Percentiles rank a stretch among this genome's conserved stretches.
Conservation (phyloP, 2,329 filamentous ascomycete species). For the Biscogniauxia sp. region DNA sequence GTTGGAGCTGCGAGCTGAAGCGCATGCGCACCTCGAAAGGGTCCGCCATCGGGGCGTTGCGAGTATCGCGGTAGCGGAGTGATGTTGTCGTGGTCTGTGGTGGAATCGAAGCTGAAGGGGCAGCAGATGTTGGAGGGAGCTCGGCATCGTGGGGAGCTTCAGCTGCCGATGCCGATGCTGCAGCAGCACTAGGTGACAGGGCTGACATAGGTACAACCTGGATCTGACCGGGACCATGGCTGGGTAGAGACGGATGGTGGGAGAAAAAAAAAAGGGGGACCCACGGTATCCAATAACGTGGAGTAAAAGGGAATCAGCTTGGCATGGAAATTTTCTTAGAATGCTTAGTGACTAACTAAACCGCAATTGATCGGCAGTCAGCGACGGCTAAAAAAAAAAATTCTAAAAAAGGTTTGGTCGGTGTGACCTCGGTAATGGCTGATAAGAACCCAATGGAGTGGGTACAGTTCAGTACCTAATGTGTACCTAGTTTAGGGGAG, state of each 20-base stretch:
- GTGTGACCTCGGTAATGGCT: slow-evolving; percentile 20
- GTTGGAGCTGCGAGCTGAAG: slow-evolving; percentile 86
- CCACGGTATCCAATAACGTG: not conserved
- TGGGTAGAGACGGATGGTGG: not conserved
- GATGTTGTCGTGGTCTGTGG: not conserved
- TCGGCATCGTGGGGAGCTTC: slow-evolving; percentile 12
- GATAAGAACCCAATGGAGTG: not conserved
- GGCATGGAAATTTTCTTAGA: not conserved
- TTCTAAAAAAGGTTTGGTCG: slow-evolving; percentile 8
- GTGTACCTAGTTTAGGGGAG: too few species aligned
- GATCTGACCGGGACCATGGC: not conserved
- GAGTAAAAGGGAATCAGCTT: not conserved
- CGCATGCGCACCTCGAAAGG: slow-evolving; percentile 98
- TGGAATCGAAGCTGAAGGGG: too few species aligned
- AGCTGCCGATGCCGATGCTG: not conserved
- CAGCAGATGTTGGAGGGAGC: slow-evolving; percentile 1
- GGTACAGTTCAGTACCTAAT: not conserved
- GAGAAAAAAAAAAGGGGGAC: too few species aligned
- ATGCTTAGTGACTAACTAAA: not conserved
- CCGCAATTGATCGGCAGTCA: not conserved
- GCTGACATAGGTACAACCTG: not conserved
- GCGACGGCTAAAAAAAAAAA: not conserved
- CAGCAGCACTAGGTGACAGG: not conserved
- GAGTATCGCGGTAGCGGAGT: not conserved
- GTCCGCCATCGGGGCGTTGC: slow-evolving; percentile 55